Conservation (phyloP, 257 asterid species). For the Vinca minor region DNA sequence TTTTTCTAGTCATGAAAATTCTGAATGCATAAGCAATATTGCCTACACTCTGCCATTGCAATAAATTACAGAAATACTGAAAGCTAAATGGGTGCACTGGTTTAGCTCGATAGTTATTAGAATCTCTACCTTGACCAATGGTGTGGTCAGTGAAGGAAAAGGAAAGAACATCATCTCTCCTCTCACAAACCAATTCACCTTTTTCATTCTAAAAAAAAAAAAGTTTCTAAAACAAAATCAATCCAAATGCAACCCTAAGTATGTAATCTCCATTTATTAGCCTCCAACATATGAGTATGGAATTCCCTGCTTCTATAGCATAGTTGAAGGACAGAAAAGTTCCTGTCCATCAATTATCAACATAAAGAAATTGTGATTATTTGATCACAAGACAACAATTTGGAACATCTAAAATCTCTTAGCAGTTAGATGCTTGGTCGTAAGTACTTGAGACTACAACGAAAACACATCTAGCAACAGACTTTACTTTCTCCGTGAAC, state of each 20-base stretch:
- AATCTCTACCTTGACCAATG: background rate
- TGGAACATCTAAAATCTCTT: background rate
- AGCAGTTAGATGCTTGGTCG: background rate
- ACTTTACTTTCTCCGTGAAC: background rate
- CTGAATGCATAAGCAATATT: background rate
- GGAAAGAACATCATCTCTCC: background rate
- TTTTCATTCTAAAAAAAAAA: too few relatives aligned
- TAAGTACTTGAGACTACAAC: background rate
- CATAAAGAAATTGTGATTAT: background rate
- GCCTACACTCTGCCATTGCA: background rate
- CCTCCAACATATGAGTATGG: background rate
- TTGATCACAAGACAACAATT: background rate
- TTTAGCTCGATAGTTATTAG: background rate
- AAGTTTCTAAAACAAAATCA: too few relatives aligned
- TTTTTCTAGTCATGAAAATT: too few relatives aligned
- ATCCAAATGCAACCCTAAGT: too few relatives aligned
- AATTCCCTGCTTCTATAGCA: background rate
- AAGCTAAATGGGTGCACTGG: background rate
- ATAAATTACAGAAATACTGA: background rate
- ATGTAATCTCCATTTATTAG: too few relatives aligned
- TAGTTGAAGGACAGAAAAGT: background rate
- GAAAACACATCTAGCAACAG: background rate
- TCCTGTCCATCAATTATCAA: background rate
- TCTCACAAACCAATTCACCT: too few relatives aligned
- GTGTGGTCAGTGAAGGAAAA: background rate